Conservation (phyloP, 225 moss, liverwort and hornwort species). For the Rhytidiadelphus loreus region DNA sequence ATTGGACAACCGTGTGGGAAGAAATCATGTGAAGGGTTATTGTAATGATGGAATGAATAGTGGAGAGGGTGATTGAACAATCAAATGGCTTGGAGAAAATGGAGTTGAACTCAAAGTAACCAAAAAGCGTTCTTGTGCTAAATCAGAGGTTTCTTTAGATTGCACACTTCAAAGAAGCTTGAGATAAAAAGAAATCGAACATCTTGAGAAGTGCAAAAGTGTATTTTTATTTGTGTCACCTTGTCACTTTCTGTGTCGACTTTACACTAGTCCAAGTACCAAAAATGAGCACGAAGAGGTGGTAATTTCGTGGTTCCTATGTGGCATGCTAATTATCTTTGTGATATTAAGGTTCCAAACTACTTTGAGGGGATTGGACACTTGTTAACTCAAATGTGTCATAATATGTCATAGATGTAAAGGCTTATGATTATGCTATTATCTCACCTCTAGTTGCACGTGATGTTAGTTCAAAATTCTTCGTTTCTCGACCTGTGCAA, state of each 20-base stretch:
- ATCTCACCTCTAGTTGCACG: background rate
- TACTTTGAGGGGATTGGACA: background rate
- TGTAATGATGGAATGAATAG: background rate
- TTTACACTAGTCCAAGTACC: background rate
- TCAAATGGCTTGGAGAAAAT: background rate
- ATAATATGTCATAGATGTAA: background rate
- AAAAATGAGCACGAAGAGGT: background rate
- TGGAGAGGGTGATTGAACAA: background rate
- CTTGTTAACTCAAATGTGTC: background rate
- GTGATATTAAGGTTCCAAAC: background rate
- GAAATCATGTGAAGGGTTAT: background rate
- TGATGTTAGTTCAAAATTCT: background rate
- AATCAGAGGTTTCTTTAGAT: background rate
- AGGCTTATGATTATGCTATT: background rate
- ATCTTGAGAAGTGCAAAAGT: background rate
- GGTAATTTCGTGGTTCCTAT: background rate
- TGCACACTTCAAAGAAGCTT: background rate
- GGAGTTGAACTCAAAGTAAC: background rate
- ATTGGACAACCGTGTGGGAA: background rate
- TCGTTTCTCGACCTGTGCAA: background rate
- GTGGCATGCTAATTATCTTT: background rate
- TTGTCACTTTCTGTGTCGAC: background rate
- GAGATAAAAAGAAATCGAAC: background rate
- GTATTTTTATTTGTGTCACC: background rate
- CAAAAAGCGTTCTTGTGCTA: background rate